phyloP scores from a whole-genome alignment of 1,284 basidiomycete genomes.

The Melampsora larici-populina region DNA sequence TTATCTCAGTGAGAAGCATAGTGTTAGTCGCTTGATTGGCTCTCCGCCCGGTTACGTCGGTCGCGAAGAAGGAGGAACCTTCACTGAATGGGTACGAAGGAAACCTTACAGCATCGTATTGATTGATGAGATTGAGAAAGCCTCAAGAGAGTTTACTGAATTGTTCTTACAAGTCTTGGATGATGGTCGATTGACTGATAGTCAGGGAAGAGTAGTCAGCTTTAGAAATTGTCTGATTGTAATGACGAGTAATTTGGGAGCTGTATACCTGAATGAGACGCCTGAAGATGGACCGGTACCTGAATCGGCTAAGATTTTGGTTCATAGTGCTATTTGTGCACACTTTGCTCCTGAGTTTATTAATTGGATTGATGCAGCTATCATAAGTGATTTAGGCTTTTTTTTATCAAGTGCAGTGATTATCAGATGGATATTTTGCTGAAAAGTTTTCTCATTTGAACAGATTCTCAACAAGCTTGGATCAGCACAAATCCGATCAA shows the following conservation, averaged over 20 bases:
- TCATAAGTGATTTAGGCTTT: constrained; percentile 43
- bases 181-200: constrained; percentile 59
- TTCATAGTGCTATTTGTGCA: constrained; percentile 58
- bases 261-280: constrained; percentile 56
- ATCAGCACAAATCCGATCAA: constrained; percentile 57
- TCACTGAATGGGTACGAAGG: constrained; percentile 58
- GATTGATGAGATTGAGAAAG: constrained; percentile 58
- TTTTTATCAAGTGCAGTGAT: neutral
- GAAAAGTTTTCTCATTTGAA: constrained; percentile 9
- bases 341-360: constrained; percentile 62
- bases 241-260: constrained; percentile 61
- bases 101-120: constrained; percentile 57
- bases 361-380: constrained; percentile 54
- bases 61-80: constrained; percentile 78
- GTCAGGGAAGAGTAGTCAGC: constrained; percentile 53
- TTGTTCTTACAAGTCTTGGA: constrained; percentile 62
- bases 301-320: constrained; percentile 53
- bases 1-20: constrained; percentile 57
- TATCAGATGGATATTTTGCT: neutral
- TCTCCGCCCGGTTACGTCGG: constrained; percentile 74
- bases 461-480: constrained; percentile 59
- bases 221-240: constrained; percentile 49
- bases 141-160: constrained; percentile 59
- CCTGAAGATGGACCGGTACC: constrained; percentile 1
- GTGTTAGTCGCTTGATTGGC: constrained; percentile 60